Percentiles rank a stretch among this genome's conserved stretches.
These are phyloP conservation scores for Diatrype stigma DNA, from an alignment of 2,329 filamentous ascomycete species.

Conservation along the genomic window DNA sequence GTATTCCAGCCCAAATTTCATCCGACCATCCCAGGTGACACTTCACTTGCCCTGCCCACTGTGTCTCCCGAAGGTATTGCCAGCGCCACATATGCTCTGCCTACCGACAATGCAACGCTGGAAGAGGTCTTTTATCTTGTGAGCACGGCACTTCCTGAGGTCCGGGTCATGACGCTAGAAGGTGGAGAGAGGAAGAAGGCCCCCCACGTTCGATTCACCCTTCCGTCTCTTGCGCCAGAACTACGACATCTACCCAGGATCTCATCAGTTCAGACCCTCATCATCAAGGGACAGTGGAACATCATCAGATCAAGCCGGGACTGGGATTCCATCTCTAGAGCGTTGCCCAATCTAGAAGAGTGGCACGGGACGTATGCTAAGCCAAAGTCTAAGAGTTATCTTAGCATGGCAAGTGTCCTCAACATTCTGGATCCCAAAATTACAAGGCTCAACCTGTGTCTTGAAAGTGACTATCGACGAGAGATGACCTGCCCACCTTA, in stretches of 20 bases:
- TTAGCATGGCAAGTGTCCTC: conserved; percentile 63
- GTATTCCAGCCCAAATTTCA: conserved; percentile 60
- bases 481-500: conserved; percentile 58
- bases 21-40: conserved; percentile 38
- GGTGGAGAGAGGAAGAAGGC: conserved; percentile 75
- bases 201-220: conserved; percentile 59
- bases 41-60: conserved; percentile 42
- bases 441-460: conserved; percentile 60
- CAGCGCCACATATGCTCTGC: conserved; percentile 55
- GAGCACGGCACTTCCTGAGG: conserved; percentile 52
- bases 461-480: conserved; percentile 68
- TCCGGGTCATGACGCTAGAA: conserved; percentile 66
- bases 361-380: conserved; percentile 65
- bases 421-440: conserved; percentile 53
- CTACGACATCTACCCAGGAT: conserved; percentile 41
- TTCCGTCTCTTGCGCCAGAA: conserved; percentile 15
- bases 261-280: conserved; percentile 58
- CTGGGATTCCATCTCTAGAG: conserved; percentile 57
- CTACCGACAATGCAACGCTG: conserved; percentile 63
- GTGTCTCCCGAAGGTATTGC: conserved; percentile 53
- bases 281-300: conserved; percentile 76
- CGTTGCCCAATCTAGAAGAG: conserved; percentile 61
- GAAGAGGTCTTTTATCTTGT: conserved; percentile 67
- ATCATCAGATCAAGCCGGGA: conserved; percentile 61
- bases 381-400: conserved; percentile 69